Evolutionary conservation across 164 flowering plant genomes (phyloP).

Genomic region (Annona squamosa): DNA sequence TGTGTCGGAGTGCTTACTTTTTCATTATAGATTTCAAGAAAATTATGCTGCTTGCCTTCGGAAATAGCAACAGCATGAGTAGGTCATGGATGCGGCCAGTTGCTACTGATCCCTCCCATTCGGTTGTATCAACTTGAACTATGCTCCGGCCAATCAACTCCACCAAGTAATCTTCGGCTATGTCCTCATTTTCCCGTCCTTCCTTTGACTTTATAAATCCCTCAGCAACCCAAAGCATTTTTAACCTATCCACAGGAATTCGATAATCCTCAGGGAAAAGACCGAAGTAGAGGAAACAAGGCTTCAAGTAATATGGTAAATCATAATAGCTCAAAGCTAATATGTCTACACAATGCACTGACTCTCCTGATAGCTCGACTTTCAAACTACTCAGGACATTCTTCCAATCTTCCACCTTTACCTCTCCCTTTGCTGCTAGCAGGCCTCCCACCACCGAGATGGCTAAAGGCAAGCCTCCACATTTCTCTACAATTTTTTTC

Average conservation of each 20-base stretch:
- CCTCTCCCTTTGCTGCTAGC: constrained; percentile 4
- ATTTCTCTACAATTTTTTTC: constrained; percentile 10
- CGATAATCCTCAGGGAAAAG: constrained; percentile 3
- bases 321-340: constrained; percentile 15
- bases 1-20: too few relatives aligned
- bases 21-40: background rate
- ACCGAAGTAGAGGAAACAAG: constrained; percentile 8
- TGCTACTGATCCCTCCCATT: background rate
- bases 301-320: constrained; percentile 12
- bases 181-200: constrained; percentile 8
- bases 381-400: background rate
- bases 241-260: background rate
- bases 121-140: constrained; percentile 5
- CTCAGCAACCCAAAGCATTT: constrained; percentile 5
- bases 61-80: background rate
- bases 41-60: background rate
- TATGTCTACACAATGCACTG: background rate
- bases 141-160: constrained; percentile 14
- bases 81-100: constrained; percentile 6
- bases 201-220: background rate
- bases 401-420: background rate
- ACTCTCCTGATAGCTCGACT: background rate
- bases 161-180: constrained; percentile 11
- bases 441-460: constrained; percentile 14
- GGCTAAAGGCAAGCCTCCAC: constrained; percentile 20